A percentile compares a stretch with the other conserved stretches of the same genome.
Evolutionary conservation across 2,329 filamentous ascomycete species (phyloP).

Genomic region (Aureobasidium subglaciale): DNA sequence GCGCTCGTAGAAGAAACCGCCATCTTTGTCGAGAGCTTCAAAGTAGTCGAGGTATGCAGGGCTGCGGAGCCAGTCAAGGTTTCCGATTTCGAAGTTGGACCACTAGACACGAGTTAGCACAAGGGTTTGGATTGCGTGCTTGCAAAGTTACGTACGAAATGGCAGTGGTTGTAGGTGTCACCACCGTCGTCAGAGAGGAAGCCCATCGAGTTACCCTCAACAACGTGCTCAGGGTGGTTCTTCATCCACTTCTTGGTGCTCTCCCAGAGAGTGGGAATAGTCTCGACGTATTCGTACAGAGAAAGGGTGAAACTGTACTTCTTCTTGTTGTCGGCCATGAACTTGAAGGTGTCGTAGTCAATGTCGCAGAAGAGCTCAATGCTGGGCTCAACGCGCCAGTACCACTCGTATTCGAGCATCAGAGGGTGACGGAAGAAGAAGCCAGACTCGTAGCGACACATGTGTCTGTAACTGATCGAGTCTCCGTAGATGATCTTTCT

Average conservation of each 20-base stretch:
- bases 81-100: conserved; percentile 98
- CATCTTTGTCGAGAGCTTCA: conserved; percentile 75
- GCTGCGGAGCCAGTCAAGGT: conserved; percentile 79
- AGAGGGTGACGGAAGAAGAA: conserved; percentile 97
- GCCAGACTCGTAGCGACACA: conserved; percentile 98
- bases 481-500: conserved; percentile 98
- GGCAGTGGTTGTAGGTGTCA: conserved; percentile 91
- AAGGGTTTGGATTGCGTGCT: background rate
- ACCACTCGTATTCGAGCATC: conserved; percentile 97
- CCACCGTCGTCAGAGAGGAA: conserved; percentile 91
- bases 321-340: conserved; percentile 92
- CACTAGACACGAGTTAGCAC: conserved; percentile 51
- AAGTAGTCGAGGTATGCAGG: conserved; percentile 88
- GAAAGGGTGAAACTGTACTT: conserved; percentile 97
- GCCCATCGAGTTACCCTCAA: conserved; percentile 73
- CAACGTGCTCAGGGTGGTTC: conserved; percentile 81
- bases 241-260: conserved; percentile 91
- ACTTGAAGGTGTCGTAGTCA: conserved; percentile 91
- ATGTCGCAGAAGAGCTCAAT: conserved; percentile 96
- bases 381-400: conserved; percentile 98
- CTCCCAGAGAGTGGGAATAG: conserved; percentile 92
- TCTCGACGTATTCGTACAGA: conserved; percentile 93
- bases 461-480: conserved; percentile 93
- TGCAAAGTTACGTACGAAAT: conserved; percentile 63
- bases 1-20: conserved; percentile 97